Base-by-base conservation (phyloP, 805 yeast species). In the Ogataea pignaliae region DNA sequence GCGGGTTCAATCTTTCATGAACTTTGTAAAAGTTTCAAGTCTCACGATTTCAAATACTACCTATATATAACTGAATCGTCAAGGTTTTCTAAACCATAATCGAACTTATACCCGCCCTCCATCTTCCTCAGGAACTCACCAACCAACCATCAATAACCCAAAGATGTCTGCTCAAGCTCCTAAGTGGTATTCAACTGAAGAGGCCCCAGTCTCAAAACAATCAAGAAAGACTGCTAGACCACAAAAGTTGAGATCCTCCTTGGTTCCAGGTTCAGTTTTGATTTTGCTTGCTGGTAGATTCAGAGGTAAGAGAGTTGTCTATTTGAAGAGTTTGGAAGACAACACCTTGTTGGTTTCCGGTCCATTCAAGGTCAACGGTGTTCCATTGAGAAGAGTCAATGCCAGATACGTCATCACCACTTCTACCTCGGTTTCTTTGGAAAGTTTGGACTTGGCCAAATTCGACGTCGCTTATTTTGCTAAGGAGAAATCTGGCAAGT, bases 231-330 rank as follows among this genome's bases (percentile, higher is more conserved):
- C 90, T 64, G 78, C 79, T 65, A 88, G 89, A 71, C 95, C 97
- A 68, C 93, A 88, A 76, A 86, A 86, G 76, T 81, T 93, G 74
- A 89, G 98, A 76, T 80, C 95, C 66, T 85, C 97, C 55, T 79
- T 91, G 68, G 95, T 86, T 61, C 97, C 97, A 75, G 99, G 99
- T 73, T 86, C 97, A 68, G 97, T 91, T 61, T 80, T 93, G 71
- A 91, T 91, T 74, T 78, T 91, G 72, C 83, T 91, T 71, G 97
- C 98, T 66, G 99, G 99, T 72, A 88, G 97, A 77, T 91, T 89
- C 95, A 88, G 99, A 78, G 99, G 99, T 74, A 93, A 91, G 88
- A 90, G 98, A 79, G 99, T 93, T 65, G 98, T 91, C 58, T 86
- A 85, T 85, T 84, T 91, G 73, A 91, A 91, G 85, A 76, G 85